Base-by-base conservation (phyloP, 768 basidiomycete genomes). In the Mycena olivaceomarginata region DNA sequence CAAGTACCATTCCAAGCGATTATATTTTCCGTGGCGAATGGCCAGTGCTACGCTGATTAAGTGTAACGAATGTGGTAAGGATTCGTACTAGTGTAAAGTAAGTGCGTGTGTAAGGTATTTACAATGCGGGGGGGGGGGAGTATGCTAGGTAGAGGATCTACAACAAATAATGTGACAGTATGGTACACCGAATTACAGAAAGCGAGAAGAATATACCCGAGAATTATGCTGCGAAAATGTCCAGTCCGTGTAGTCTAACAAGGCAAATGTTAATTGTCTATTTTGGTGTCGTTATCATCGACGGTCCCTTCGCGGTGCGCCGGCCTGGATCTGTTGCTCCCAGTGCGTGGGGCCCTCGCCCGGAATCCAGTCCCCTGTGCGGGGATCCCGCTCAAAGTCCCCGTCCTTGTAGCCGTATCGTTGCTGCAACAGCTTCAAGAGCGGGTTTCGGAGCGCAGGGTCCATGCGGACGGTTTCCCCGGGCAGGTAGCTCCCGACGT, bases 381-480 rank as follows among this genome's bases (percentile, higher is more conserved):
- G 74, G 0, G 92, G 85, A 78, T 95, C 91, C 64, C 93, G 90
- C 80, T 97, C 96, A 80, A 97, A 97, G 82, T 97, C 96, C 1
- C 96, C 96, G 83, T 97, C 96, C 70, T 90, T 90, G 85, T 97
- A 97, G 39, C 90, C 91, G 81, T 95, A 97, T 53, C 95, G 91
- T 78, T 90, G 82, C 83, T 96, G 88, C 43, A 97, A 86, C 43
- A 97, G 87, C 84, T 88, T 91, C 76, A 97, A 88, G 60, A 97
- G 90, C 40, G 95, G 94, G 77, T 96, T 96, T 53, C 96, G 91
- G 74, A 97, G 86, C 46, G 94, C 95, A 12, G 96, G 96, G 81
- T 97, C 96, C 95, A 97, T 97, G 81, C 96, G 93, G 66, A 97
- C 96, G 72, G 85, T 93, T 83, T 96, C 96, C 68, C 96, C 96